Conservation (phyloP, 805 yeast genomes). For the Wickerhamomyces tratensis region DNA sequence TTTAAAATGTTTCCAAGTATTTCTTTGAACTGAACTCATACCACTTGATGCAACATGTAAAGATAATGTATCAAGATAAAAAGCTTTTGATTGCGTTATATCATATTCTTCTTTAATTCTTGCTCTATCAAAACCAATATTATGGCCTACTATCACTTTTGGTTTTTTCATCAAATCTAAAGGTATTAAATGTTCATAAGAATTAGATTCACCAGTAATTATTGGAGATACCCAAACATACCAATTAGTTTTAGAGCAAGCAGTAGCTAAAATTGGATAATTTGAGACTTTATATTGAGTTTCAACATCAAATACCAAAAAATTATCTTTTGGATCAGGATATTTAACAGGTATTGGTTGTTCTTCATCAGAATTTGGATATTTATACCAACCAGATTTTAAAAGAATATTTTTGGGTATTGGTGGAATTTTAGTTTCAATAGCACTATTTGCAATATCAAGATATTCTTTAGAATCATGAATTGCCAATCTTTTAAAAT, state of each 20-base stretch:
- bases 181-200: conserved; percentile 63
- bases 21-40: conserved; percentile 85
- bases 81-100: conserved; percentile 55
- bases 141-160: conserved; percentile 78
- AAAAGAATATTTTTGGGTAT: conserved; percentile 46
- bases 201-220: conserved; percentile 41
- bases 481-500: conserved; percentile 64
- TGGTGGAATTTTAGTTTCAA: conserved; percentile 25
- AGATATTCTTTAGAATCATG: conserved; percentile 52
- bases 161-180: conserved; percentile 38
- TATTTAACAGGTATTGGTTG: conserved; percentile 52
- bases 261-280: conserved; percentile 75
- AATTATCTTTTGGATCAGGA: conserved; percentile 52
- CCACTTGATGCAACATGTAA: conserved; percentile 87
- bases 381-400: conserved; percentile 75
- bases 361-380: conserved; percentile 41
- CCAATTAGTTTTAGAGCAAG: conserved; percentile 74
- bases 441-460: conserved; percentile 29
- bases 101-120: conserved; percentile 77
- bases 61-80: conserved; percentile 87
- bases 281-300: conserved; percentile 65
- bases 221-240: conserved; percentile 93
- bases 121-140: conserved; percentile 86
- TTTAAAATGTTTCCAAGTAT: conserved; percentile 57
- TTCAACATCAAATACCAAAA: conserved; percentile 84